Percentiles rank a stretch among this genome's conserved stretches.
phyloP scores from a whole-genome alignment of 257 asterid species.

The Cinchona pubescens region DNA sequence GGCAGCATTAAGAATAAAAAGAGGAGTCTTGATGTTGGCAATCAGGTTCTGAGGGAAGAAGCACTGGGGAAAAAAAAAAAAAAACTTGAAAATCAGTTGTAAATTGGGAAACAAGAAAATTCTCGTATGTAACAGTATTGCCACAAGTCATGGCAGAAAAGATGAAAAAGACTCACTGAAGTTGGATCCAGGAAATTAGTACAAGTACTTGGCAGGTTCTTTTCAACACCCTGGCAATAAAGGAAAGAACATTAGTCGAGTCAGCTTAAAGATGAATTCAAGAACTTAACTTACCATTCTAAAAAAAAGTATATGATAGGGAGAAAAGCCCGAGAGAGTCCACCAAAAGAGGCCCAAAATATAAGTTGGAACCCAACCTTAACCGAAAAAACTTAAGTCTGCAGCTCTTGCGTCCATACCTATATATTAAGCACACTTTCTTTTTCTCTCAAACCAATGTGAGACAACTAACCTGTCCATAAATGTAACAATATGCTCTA shows the following conservation, averaged over 20 bases:
- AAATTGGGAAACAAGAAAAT: constrained; percentile 2
- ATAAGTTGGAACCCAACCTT: too few species aligned
- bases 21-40: constrained; percentile 61
- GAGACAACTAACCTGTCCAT: too few species aligned
- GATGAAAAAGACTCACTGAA: constrained; percentile 45
- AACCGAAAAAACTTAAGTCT: too few species aligned
- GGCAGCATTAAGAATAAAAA: constrained; percentile 86
- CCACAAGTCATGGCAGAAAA: background rate
- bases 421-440: too few species aligned
- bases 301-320: too few species aligned
- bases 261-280: background rate
- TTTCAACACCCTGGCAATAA: constrained; percentile 43
- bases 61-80: too few species aligned
- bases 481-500: too few species aligned
- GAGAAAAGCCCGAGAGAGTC: too few species aligned
- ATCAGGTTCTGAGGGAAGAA: constrained; percentile 86
- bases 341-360: too few species aligned
- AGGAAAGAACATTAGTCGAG: background rate
- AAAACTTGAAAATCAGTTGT: background rate
- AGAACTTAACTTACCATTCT: background rate
- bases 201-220: constrained; percentile 52
- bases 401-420: too few species aligned
- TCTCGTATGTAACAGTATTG: background rate
- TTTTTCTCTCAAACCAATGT: too few species aligned
- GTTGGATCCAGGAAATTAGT: constrained; percentile 53